These are phyloP conservation scores for Zygoascus ofunaensis DNA, from an alignment of 805 yeast genomes.

Conservation along the genomic window DNA sequence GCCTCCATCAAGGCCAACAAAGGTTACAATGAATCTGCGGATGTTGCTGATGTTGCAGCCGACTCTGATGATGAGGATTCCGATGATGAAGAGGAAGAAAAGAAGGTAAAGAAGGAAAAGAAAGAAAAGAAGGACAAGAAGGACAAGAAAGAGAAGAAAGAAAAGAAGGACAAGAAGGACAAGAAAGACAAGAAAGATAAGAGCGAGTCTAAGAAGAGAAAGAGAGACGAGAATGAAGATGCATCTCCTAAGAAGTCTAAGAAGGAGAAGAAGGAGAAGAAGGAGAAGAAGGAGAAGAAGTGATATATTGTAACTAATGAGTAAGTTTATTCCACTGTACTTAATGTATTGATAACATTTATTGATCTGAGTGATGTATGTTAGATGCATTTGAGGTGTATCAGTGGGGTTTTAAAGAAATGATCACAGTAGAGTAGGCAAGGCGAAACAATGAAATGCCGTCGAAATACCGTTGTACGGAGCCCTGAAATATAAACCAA, in stretches of 20 bases:
- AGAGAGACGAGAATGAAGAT: conserved; percentile 35
- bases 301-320: conserved; percentile 17
- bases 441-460: too few relatives aligned
- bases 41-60: conserved; percentile 64
- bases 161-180: conserved; percentile 36
- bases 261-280: conserved; percentile 27
- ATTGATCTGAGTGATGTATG: too few relatives aligned
- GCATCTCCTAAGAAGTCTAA: conserved; percentile 24
- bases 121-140: conserved; percentile 36
- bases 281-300: conserved; percentile 32
- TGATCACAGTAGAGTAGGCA: too few relatives aligned
- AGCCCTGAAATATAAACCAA: too few relatives aligned
- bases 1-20: conserved; percentile 75
- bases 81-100: conserved; percentile 27
- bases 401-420: too few relatives aligned
- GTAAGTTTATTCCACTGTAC: conserved; percentile 14
- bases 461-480: too few relatives aligned
- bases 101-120: conserved; percentile 47
- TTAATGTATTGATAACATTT: too few relatives aligned
- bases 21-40: conserved; percentile 94
- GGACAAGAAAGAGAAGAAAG: conserved; percentile 43
- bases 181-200: conserved; percentile 25
- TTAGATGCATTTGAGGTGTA: too few relatives aligned
- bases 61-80: conserved; percentile 68
- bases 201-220: conserved; percentile 40